Conservation (phyloP, 225 moss, liverwort and hornwort species). For the Pseudisothecium myosuroides region DNA sequence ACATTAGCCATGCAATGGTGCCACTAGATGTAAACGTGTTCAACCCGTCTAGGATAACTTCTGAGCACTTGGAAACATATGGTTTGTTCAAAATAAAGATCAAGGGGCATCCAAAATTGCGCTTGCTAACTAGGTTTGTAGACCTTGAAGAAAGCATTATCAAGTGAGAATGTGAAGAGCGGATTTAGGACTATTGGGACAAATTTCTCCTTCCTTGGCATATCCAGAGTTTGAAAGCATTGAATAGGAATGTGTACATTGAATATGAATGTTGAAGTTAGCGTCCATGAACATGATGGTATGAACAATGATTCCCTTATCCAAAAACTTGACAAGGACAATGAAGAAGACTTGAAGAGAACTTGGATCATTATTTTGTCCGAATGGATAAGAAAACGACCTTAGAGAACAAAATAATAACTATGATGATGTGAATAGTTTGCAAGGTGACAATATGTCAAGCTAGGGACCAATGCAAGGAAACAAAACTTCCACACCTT, state of each 20-base stretch:
- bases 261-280: neutral
- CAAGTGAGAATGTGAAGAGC: neutral
- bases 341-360: neutral
- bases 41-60: neutral
- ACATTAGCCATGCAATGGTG: neutral
- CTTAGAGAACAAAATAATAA: neutral
- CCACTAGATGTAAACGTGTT: neutral
- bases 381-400: neutral
- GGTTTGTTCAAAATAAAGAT: neutral
- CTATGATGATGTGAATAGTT: neutral
- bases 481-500: neutral
- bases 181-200: no score
- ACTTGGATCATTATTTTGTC: neutral
- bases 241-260: neutral
- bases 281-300: neutral
- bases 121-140: no score
- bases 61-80: neutral
- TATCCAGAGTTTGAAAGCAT: neutral
- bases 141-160: neutral
- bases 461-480: neutral
- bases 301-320: neutral
- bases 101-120: neutral
- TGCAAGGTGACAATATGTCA: neutral
- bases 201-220: no score
- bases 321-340: neutral